phyloP scores from a whole-genome alignment of 148 eudicot genomes.

The Amaranthus palmeri region DNA sequence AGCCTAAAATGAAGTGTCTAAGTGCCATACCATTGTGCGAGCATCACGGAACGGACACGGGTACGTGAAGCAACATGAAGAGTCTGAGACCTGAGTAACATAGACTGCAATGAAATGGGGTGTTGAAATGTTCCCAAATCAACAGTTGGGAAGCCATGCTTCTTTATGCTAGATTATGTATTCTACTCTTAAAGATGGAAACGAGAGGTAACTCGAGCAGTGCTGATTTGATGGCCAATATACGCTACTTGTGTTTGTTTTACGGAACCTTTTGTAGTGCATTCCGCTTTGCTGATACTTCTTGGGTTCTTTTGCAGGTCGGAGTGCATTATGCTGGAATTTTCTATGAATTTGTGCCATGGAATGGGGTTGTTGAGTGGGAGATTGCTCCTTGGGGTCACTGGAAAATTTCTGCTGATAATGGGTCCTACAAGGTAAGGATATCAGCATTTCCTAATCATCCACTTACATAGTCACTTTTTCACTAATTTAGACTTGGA shows the following conservation, averaged over 20 bases:
- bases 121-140: too few relatives aligned
- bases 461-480: neutral
- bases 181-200: too few relatives aligned
- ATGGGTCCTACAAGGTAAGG: constrained; percentile 53
- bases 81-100: too few relatives aligned
- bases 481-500: neutral
- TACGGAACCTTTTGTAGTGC: neutral
- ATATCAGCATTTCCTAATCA: neutral
- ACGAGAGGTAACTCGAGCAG: neutral
- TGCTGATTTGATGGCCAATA: neutral
- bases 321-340: constrained; percentile 74
- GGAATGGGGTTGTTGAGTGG: constrained; percentile 80
- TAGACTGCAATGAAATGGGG: too few relatives aligned
- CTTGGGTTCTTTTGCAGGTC: constrained; percentile 38
- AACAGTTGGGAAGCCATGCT: too few relatives aligned
- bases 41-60: too few relatives aligned
- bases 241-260: neutral
- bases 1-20: too few relatives aligned
- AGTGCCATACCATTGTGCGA: too few relatives aligned
- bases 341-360: constrained; percentile 87
- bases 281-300: neutral
- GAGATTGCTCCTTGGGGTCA: constrained; percentile 75
- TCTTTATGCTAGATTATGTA: too few relatives aligned
- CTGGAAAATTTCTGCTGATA: constrained; percentile 71
- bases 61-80: too few relatives aligned